Percentiles rank a stretch among this genome's conserved stretches.
phyloP scores from a whole-genome alignment of 1,139 yeast species.

The Suhomyces ambrosiae region DNA sequence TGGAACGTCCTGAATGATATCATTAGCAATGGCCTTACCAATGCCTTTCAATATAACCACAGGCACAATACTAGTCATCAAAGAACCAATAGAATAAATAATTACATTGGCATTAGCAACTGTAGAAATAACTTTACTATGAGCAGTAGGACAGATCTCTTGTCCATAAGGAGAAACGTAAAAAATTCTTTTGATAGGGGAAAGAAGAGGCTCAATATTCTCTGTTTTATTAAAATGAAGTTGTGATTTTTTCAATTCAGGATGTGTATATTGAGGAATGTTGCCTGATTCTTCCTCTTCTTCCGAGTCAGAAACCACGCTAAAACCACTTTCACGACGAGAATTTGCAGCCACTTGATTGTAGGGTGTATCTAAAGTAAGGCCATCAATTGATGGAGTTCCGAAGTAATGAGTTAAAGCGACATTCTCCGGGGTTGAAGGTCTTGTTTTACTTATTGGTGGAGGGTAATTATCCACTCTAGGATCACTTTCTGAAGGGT shows the following conservation, averaged over 20 bases:
- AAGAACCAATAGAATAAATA: slow-evolving; percentile 81
- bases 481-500: slow-evolving; percentile 51
- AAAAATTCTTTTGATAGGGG: slow-evolving; percentile 73
- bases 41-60: slow-evolving; percentile 73
- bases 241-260: slow-evolving; percentile 74
- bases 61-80: slow-evolving; percentile 85
- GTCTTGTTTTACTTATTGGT: slow-evolving; percentile 40
- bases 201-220: slow-evolving; percentile 58
- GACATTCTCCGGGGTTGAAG: slow-evolving; percentile 35
- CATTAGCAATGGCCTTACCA: slow-evolving; percentile 56
- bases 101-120: slow-evolving; percentile 56
- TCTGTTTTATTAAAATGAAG: slow-evolving; percentile 66
- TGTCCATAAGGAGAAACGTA: slow-evolving; percentile 89
- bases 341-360: slow-evolving; percentile 21
- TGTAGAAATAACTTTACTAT: slow-evolving; percentile 59
- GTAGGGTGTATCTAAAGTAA: slow-evolving; percentile 19
- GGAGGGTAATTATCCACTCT: slow-evolving; percentile 35
- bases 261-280: slow-evolving; percentile 76
- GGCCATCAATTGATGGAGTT: slow-evolving; percentile 16
- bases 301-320: slow-evolving; percentile 17
- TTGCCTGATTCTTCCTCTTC: slow-evolving; percentile 56
- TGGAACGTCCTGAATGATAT: slow-evolving; percentile 25
- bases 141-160: slow-evolving; percentile 80
- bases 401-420: slow-evolving; percentile 20
- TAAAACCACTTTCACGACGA: slow-evolving; percentile 5